Percentiles rank a stretch among this genome's conserved stretches.
These are phyloP conservation scores for Passiflora organensis DNA, from an alignment of 345 rosid species.

Conservation along the genomic window DNA sequence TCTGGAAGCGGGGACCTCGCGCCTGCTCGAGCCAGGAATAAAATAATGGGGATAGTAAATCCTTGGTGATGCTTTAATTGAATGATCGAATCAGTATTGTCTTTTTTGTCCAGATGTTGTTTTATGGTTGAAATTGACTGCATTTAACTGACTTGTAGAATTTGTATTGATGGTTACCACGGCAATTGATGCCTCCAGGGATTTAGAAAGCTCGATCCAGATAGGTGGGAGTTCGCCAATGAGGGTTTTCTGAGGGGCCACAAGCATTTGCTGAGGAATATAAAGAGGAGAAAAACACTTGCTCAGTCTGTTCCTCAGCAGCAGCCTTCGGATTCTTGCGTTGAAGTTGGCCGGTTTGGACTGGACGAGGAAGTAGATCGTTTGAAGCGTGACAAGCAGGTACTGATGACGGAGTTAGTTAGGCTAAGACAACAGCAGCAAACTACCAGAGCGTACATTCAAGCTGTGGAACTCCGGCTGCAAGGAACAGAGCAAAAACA, in stretches of 20 bases:
- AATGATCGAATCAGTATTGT: too few species aligned
- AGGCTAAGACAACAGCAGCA: constrained; percentile 70
- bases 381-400: constrained; percentile 57
- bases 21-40: too few species aligned
- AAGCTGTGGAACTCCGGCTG: constrained; percentile 61
- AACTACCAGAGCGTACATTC: constrained; percentile 49
- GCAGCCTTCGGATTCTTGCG: constrained; percentile 40
- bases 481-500: constrained; percentile 70
- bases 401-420: constrained; percentile 51
- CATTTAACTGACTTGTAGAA: not conserved
- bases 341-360: constrained; percentile 54
- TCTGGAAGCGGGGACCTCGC: too few species aligned
- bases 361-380: constrained; percentile 38
- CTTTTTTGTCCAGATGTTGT: too few species aligned
- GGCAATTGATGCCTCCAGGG: constrained; percentile 37
- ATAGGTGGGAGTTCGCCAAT: constrained; percentile 78
- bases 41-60: too few species aligned
- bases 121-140: too few species aligned
- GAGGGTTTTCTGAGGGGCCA: constrained; percentile 77
- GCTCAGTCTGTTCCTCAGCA: constrained; percentile 29
- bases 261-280: constrained; percentile 62
- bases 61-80: too few species aligned
- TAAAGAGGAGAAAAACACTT: constrained; percentile 55
- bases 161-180: not conserved
- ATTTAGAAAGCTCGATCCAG: constrained; percentile 78